Evolutionary conservation across 2,329 filamentous ascomycete genomes (phyloP).

Genomic region (Cytospora paraplurivora): DNA sequence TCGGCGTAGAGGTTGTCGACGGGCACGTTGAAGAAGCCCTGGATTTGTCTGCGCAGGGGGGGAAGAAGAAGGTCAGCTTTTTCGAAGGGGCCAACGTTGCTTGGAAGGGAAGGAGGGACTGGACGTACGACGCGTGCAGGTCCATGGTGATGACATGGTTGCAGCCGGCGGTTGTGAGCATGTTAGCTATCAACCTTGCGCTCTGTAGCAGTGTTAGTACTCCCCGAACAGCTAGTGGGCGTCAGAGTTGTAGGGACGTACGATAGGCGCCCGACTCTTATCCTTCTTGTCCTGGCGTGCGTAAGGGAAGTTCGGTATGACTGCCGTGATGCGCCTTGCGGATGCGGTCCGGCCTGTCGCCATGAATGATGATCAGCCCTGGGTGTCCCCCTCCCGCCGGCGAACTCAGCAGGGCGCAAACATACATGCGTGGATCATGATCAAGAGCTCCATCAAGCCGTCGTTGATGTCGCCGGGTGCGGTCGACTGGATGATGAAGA

Average conservation of each 20-base stretch:
- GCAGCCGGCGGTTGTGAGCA: slow-evolving; percentile 92
- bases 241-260: not conserved
- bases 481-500: slow-evolving; percentile 96
- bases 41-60: slow-evolving; percentile 65
- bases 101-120: not conserved
- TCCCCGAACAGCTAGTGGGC: not conserved
- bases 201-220: slow-evolving; percentile 45
- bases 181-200: slow-evolving; percentile 94
- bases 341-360: slow-evolving; percentile 57
- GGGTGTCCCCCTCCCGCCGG: not conserved
- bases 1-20: slow-evolving; percentile 96
- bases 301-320: slow-evolving; percentile 96
- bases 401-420: not conserved
- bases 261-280: slow-evolving; percentile 88
- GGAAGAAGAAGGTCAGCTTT: slow-evolving; percentile 62
- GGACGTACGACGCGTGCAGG: slow-evolving; percentile 79
- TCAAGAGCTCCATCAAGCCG: slow-evolving; percentile 94
- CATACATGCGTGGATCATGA: slow-evolving; percentile 94
- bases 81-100: not conserved
- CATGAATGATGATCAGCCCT: slow-evolving; percentile 6
- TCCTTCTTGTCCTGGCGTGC: slow-evolving; percentile 72
- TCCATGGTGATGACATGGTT: slow-evolving; percentile 87
- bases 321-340: slow-evolving; percentile 89
- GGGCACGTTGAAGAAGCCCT: slow-evolving; percentile 98
- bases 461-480: slow-evolving; percentile 97